Evolutionary conservation across 768 basidiomycete genomes (phyloP), one percentile per base, ranked within the genome.

Genomic region (Baorangia bicolor): DNA sequence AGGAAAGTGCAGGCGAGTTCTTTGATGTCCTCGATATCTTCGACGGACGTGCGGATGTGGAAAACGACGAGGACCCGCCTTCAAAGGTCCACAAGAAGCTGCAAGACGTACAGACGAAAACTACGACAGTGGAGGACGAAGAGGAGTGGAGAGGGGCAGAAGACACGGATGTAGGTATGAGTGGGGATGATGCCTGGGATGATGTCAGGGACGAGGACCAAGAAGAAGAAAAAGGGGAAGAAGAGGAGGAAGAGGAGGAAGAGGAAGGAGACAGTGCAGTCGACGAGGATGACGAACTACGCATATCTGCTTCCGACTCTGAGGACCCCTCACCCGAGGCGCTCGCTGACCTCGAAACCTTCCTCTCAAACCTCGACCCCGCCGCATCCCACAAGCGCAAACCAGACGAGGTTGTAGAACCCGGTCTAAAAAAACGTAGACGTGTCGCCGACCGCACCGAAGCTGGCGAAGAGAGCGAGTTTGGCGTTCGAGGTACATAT

Each of bases 401-500:
- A 51, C 64, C 61, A 5, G 71, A 66, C 9, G 61, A 63, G 14
- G 52, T 57, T 7, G n/a, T 33, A 5, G 69, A 67, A 14, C 58
- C 65, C 6, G 69, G 65, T 35, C 66, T 71, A 16, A 73, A 77
- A 49, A 89, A 87, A 66, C 83, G 90, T 34, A 70, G 77, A 11
- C 73, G 82, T 1, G 65, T 93, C 49, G 74, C 80, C 52, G 92
- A 94, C 64, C 81, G 81, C 48, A 92, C 87, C 3, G 88, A 91
- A 64, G 83, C 86, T 28, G 92, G 90, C 7, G 80, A 79, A 30
- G 94, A 94, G 67, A 86, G 85, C 63, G 92, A 94, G 64, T 95
- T 94, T 66, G 83, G 81, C 12, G 81, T 82, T 40, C 76, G 77
- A 63, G 81, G 85, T 85, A 65, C 16, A 18, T 16, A 18, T 8